Base-by-base conservation (phyloP, 805 yeast genomes). In the Metschnikowia cubensis region DNA sequence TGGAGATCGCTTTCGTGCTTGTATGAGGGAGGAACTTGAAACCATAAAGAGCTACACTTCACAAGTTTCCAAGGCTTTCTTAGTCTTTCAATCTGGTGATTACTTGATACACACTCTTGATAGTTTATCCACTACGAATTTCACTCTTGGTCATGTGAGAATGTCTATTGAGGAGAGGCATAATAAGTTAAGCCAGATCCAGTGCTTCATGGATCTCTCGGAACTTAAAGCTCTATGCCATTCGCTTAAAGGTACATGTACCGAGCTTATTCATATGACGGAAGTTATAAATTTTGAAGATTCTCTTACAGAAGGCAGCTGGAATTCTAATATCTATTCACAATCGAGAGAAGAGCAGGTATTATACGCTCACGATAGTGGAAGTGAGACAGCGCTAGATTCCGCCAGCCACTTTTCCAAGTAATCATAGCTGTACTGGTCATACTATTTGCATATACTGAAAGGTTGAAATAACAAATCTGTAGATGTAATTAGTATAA, bases 191-290 rank as follows among this genome's bases (percentile, higher is more conserved):
- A 21, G 45, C 17, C 29, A n/a, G 15, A 42, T 42, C 20, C 45
- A 33, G 20, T 42, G 45, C 29, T 33, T 42, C 15, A 6, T 14
- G 6, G 45, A 42, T 21, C 45, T 42, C 14, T n/a, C 22, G 2
- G 34, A 21, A 15, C 29, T 42, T 14, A 18, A 6, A 8, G 18
- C 20, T 10, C 31, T 33, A 4, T 42, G 45, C 21, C 29, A 33
- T 13, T 33, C 10, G 14, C 25, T 42, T 36, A 42, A 14, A 42
- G 15, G 33, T 5, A 42, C n/a, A 8, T 42, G 45, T 31, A 42
- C n/a, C 8, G 37, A 42, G 37, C 45, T 42, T 8, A 33, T 33
- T n/a, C 45, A 34, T 5, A 33, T 42, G 37, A 42, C 45, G 20
- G 37, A 20, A 15, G 31, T 42, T 10, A 29, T 42, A 4, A 13